Base-by-base conservation (phyloP, 1,284 basidiomycete species). In the Austroboletus niveus region DNA sequence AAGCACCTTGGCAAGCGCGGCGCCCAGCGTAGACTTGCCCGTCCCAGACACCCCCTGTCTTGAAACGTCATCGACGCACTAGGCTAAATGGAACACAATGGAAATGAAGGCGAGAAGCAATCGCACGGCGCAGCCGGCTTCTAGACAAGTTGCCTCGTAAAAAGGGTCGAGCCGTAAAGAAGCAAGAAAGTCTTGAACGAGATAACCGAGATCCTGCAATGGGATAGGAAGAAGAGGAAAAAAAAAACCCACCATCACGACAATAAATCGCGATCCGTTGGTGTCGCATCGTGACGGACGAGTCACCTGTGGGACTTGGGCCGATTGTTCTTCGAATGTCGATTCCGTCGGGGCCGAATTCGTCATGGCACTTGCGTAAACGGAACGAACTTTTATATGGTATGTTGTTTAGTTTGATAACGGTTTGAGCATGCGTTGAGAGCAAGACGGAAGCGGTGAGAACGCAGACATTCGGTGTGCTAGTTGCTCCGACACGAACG, bases 11-110 rank as follows among this genome's bases (percentile, higher is more conserved):
- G 89, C 80, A 27, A 96, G 74, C 4, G 83, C 81, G 4, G 65
- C 58, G 0, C 89, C 94, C 9, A 96, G 77, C 0, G 94, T 96
- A 4, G 90, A 89, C 71, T 97, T 97, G n/a, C 94, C 94, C 40
- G 89, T 83, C 22, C 85, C 89, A 1, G 81, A 86, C 3, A 90
- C 88, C 35, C 89, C 89, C 89, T 91, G 57, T 12, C 8, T 8
- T 34, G 10, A 14, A 10, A 39, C 17, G 12, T 39, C 12, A 36
- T 14, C 35, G 12, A 8, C 31, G 31, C 4, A 32, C 31, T 12
- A 34, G 5, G 32, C 32, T 11, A 11, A 2, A 34, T 2, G 29
- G 29, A 29, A 29, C 17, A 29, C 8, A 8, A 29, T 8, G 8
- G 29, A 29, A 29, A 29, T 8, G 29, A 29, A 29, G 29, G 6